phyloP scores from a whole-genome alignment of 2,329 filamentous ascomycete genomes.

The Neofusicoccum sp. region DNA sequence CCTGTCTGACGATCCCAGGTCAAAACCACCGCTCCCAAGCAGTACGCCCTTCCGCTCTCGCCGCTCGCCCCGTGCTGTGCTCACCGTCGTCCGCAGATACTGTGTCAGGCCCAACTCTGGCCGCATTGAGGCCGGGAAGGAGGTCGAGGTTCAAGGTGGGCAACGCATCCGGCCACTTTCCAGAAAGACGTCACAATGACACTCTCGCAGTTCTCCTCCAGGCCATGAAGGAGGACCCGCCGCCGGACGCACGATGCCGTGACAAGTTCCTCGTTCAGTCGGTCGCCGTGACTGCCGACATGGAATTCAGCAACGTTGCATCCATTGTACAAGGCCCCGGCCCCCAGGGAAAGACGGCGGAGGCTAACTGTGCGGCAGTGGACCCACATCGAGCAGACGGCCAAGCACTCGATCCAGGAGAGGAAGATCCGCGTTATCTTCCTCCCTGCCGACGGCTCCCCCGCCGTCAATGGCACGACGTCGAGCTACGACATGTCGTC shows the following conservation, averaged over 20 bases:
- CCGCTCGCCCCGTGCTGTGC: neutral
- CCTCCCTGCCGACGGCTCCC: slow-evolving; percentile 60
- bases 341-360: slow-evolving; percentile 19
- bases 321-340: slow-evolving; percentile 65
- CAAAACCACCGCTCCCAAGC: slow-evolving; percentile 98
- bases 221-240: slow-evolving; percentile 94
- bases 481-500: slow-evolving; percentile 26
- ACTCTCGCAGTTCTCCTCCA: slow-evolving; percentile 75
- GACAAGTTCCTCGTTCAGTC: slow-evolving; percentile 98
- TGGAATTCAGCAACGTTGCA: slow-evolving; percentile 77
- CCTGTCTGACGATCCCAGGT: slow-evolving; percentile 58
- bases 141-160: slow-evolving; percentile 88
- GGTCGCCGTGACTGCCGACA: slow-evolving; percentile 76
- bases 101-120: slow-evolving; percentile 97
- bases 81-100: slow-evolving; percentile 62
- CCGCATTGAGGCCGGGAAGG: slow-evolving; percentile 83
- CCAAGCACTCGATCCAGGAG: slow-evolving; percentile 80
- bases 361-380: slow-evolving; percentile 55
- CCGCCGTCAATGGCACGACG: slow-evolving; percentile 32
- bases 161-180: neutral
- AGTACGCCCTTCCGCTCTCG: slow-evolving; percentile 62
- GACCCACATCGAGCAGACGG: slow-evolving; percentile 67
- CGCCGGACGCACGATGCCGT: slow-evolving; percentile 81
- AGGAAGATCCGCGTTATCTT: slow-evolving; percentile 94
- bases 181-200: neutral